These are phyloP conservation scores for Hymenoscyphus occultus DNA, from an alignment of 2,329 filamentous ascomycete species.

Conservation along the genomic window DNA sequence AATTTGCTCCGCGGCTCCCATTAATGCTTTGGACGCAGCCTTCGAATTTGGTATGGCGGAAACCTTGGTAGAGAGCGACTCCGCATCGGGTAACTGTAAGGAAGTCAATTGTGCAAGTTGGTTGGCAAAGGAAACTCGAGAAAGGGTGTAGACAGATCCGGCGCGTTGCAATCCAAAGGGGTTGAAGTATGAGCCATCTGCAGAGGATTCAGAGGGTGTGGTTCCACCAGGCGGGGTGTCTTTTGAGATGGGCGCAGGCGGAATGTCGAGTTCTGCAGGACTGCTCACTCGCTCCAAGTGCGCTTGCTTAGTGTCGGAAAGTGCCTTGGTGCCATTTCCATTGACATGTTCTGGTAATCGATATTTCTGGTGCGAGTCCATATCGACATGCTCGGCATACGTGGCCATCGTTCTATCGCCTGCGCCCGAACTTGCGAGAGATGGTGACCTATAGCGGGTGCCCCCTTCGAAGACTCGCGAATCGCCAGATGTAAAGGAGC, in stretches of 20 bases:
- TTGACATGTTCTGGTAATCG: conserved; percentile 67
- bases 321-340: conserved; percentile 64
- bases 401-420: conserved; percentile 31
- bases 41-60: conserved; percentile 80
- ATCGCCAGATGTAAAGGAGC: conserved; percentile 25
- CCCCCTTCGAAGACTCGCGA: conserved; percentile 27
- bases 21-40: conserved; percentile 77
- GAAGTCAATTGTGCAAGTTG: conserved; percentile 91
- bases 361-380: conserved; percentile 70
- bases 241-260: conserved; percentile 50
- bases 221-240: conserved; percentile 45
- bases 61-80: conserved; percentile 78
- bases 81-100: conserved; percentile 82
- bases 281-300: conserved; percentile 50
- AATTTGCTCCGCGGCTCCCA: conserved; percentile 88
- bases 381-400: conserved; percentile 47
- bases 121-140: conserved; percentile 85
- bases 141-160: conserved; percentile 91
- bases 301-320: conserved; percentile 54
- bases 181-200: conserved; percentile 56
- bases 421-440: conserved; percentile 27
- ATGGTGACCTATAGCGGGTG: conserved; percentile 25
- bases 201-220: conserved; percentile 37
- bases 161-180: conserved; percentile 64
- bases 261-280: conserved; percentile 36